Evolutionary conservation across 1,284 basidiomycete species (phyloP), one percentile per base, ranked within the genome.

Genomic region (Cutaneotrichosporon cutaneum): DNA sequence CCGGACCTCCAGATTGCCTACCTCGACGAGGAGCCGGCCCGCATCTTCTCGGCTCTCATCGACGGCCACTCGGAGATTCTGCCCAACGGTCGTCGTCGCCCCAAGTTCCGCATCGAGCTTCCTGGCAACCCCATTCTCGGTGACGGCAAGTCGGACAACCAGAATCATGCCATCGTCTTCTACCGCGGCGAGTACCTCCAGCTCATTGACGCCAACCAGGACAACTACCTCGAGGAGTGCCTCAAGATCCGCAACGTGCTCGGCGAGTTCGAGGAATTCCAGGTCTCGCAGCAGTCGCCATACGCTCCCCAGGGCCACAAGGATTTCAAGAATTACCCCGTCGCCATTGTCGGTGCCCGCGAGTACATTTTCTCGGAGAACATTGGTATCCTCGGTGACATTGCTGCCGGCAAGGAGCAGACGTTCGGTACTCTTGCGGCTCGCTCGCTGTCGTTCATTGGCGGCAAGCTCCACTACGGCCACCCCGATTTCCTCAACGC

Each of bases 321-420:
- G 77, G 91, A 95, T 72, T 94, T 94, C 83, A 86, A 86, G 77
- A 87, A 87, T 70, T 81, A 90, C 55, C 95, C 95, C 18, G 92
- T 99, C 36, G 96, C 96, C 21, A 99, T 99, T 72, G 90, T 99
- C 66, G 95, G 96, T 80, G 94, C 95, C 22, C 88, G 96, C 81
- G 96, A 99, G 83, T 99, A 99, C 81, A 98, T 99, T 79, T 99
- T 99, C 83, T 99, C 96, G 56, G 96, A 99, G 83, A 98, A 98
- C 81, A 99, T 99, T 70, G 95, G 95, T 86, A 95, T 99, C 72
- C 85, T 99, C 54, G 95, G 95, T 80, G 95, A 99, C 80, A 86
- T 99, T 57, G 95, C 95, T 54, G 95, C 95, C 67, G 95, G 96
- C 33, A 99, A 99, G 83, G 96, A 99, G 81, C 95, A 99, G 81